Evolutionary conservation across 805 yeast genomes (phyloP).

Genomic region (Hermanozyma aechmeae): DNA sequence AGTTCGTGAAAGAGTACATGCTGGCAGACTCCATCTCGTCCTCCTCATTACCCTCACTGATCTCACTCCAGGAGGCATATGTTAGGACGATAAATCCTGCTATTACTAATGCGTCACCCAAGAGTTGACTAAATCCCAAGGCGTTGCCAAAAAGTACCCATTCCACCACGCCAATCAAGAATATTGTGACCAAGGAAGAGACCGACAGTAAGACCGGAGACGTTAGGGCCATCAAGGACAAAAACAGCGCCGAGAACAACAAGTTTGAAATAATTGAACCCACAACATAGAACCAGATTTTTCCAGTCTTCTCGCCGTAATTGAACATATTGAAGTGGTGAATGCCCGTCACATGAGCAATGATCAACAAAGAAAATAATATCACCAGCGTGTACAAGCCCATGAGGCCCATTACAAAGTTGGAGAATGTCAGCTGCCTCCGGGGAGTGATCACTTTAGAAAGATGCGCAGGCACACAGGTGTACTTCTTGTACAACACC

Average conservation of each 20-base stretch:
- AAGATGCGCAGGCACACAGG: slow-evolving; percentile 62
- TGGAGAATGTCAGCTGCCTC: slow-evolving; percentile 74
- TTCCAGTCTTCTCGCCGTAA: slow-evolving; percentile 26
- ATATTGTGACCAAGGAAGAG: slow-evolving; percentile 59
- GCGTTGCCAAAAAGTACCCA: slow-evolving; percentile 56
- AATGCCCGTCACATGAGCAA: slow-evolving; percentile 44
- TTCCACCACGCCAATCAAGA: slow-evolving; percentile 71
- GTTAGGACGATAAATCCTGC: slow-evolving; percentile 62
- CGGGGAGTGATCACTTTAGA: slow-evolving; percentile 36
- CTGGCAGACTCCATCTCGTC: slow-evolving; percentile 35
- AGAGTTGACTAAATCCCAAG: slow-evolving; percentile 45
- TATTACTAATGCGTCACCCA: slow-evolving; percentile 64
- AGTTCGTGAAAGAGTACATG: slow-evolving; percentile 33
- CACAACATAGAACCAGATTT: slow-evolving; percentile 36
- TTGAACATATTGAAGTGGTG: slow-evolving; percentile 50
- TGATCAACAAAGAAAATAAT: slow-evolving; percentile 38
- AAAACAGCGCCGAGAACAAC: slow-evolving; percentile 60
- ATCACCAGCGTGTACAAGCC: slow-evolving; percentile 49
- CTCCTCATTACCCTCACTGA: slow-evolving; percentile 39
- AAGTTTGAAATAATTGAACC: slow-evolving; percentile 56
- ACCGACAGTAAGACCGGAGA: slow-evolving; percentile 76
- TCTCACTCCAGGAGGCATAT: slow-evolving; percentile 57
- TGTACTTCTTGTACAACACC: slow-evolving; percentile 65
- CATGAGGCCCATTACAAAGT: slow-evolving; percentile 59
- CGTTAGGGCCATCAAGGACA: slow-evolving; percentile 73